Percentiles rank a stretch among this genome's conserved stretches.
Evolutionary conservation across 345 rosid genomes (phyloP).

Genomic region (Eutrema heterophyllum): DNA sequence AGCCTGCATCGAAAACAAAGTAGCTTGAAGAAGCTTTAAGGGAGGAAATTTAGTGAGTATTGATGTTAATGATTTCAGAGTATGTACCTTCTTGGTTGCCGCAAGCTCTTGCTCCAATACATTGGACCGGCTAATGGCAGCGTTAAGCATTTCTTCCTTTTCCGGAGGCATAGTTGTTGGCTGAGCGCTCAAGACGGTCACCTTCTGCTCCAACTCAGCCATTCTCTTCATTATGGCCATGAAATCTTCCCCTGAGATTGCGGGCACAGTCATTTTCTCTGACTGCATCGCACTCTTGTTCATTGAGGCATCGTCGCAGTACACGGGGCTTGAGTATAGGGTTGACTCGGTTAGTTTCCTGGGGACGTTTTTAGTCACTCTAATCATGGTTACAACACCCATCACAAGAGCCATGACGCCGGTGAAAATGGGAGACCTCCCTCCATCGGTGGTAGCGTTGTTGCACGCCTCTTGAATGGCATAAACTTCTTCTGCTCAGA

Average conservation of each 20-base stretch:
- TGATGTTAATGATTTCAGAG: background rate
- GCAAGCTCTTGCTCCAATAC: slow-evolving; percentile 75
- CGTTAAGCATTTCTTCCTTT: slow-evolving; percentile 74
- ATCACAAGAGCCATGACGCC: slow-evolving; percentile 83
- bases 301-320: slow-evolving; percentile 36
- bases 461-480: slow-evolving; percentile 32
- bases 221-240: slow-evolving; percentile 61
- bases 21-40: background rate
- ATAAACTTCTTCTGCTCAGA: slow-evolving; percentile 38
- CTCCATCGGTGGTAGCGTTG: slow-evolving; percentile 39
- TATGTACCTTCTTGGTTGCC: slow-evolving; percentile 70
- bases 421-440: slow-evolving; percentile 55
- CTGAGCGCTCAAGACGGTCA: slow-evolving; percentile 44
- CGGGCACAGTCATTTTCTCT: slow-evolving; percentile 27
- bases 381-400: slow-evolving; percentile 77
- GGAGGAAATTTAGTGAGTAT: background rate
- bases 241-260: slow-evolving; percentile 49
- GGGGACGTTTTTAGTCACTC: slow-evolving; percentile 73
- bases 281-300: slow-evolving; percentile 34
- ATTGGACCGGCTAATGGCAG: slow-evolving; percentile 61
- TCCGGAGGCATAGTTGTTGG: slow-evolving; percentile 62
- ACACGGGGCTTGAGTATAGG: slow-evolving; percentile 47
- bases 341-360: slow-evolving; percentile 55
- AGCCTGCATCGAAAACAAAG: slow-evolving; percentile 40
- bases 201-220: slow-evolving; percentile 78